These are phyloP conservation scores for Tuber brumale DNA, from an alignment of 495 filamentous ascomycete genomes.

Conservation along the genomic window DNA sequence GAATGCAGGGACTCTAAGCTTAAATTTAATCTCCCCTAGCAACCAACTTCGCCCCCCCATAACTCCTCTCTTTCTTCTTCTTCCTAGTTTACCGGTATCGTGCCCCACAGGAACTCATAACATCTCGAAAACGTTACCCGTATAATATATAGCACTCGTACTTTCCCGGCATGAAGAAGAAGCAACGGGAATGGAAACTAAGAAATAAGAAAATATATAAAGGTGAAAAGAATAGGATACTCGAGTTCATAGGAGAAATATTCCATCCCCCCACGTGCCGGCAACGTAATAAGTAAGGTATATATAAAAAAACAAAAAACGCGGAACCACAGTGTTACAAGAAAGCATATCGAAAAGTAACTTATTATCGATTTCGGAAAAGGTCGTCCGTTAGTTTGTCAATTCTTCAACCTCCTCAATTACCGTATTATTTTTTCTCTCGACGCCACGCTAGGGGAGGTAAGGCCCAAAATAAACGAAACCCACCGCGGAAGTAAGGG, in stretches of 20 bases:
- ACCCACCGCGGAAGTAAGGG: neutral
- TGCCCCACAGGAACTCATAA: neutral
- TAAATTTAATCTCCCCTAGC: neutral
- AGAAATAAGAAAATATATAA: neutral
- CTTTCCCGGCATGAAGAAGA: neutral
- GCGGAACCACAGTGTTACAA: neutral
- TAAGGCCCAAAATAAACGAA: neutral
- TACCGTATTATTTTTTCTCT: no score
- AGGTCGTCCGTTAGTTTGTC: no score
- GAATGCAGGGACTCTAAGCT: conserved; percentile 1
- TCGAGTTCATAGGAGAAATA: neutral
- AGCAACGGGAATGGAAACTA: neutral
- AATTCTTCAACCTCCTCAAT: no score
- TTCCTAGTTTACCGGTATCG: neutral
- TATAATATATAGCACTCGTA: neutral
- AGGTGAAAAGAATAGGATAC: neutral
- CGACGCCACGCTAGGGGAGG: no score
- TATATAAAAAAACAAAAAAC: neutral
- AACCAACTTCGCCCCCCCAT: neutral
- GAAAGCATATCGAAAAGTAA: neutral
- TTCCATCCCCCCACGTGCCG: neutral
- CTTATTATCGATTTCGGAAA: no score
- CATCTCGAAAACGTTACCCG: neutral
- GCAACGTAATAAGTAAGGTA: neutral
- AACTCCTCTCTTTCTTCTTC: neutral